Evolutionary conservation across 2,329 filamentous ascomycete genomes (phyloP), one percentile per base, ranked within the genome.

Genomic region (Penicillium sp.): DNA sequence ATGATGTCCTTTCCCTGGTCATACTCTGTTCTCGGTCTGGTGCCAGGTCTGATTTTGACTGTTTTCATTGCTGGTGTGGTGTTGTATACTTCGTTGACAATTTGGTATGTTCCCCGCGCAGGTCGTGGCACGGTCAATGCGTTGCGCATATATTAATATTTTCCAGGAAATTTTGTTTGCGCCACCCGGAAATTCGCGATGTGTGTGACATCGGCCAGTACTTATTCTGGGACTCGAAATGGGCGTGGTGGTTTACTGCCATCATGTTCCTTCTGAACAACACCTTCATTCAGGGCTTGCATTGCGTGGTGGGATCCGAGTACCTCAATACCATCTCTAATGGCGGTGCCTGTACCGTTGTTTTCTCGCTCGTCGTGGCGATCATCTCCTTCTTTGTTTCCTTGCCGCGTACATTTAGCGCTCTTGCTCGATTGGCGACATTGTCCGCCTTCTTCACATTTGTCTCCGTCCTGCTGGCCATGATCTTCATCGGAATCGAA

Each of bases 1-100:
- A 96, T 96, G 71, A 96, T 97, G 92, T 96, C 90, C 50, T 97
- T 97, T 66, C 93, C 93, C 0, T 96, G 90, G 83, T 96, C 91
- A 0, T 97, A 97, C 75, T 90, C 91, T 44, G 79, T 93, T 27
- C 84, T 97, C 8, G 93, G 93, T 8, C 82, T 97, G 16, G 90
- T 96, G 0, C 92, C 93, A 0, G 92, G 90, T 24, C 74, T 97
- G 53, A 93, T 96, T 60, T 72, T 96, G 70, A 96, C 93, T 0
- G 81, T 90, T 2, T 84, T 93, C 29, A 84, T 96, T 57, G 91
- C 93, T 26, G 82, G 78, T 5, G 75, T 93, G 19, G 93, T 97
- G 1, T 80, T 96, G 5, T 97, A 96, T 73, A 96, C 93, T 48
- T 92, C 86, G 21, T 75, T 90, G 52, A 81, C 84, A 43, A 77